Evolutionary conservation across 208 protist species (phyloP).

Genomic region (Crithidia fasciculata): DNA sequence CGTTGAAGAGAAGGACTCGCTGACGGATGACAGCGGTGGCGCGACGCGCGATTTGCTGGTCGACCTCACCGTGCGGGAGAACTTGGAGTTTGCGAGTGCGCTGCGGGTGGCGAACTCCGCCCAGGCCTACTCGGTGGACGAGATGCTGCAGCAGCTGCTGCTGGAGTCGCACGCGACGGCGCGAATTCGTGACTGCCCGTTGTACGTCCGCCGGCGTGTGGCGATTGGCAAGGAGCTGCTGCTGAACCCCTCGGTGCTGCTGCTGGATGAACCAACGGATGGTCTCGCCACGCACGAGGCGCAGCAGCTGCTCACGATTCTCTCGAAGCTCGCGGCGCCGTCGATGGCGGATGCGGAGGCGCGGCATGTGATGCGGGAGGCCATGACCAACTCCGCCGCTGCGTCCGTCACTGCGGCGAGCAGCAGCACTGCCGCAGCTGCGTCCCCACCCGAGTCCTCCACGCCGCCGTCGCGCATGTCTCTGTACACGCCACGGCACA

Average conservation of each 20-base stretch:
- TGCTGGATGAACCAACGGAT: constrained; percentile 56
- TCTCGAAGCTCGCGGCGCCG: constrained; percentile 47
- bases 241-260: constrained; percentile 57
- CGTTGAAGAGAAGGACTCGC: constrained; percentile 15
- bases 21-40: constrained; percentile 13
- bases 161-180: constrained; percentile 30
- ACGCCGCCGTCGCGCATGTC: constrained; percentile 6
- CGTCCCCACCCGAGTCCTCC: not conserved
- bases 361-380: constrained; percentile 23
- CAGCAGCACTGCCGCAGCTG: not conserved
- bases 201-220: constrained; percentile 59
- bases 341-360: constrained; percentile 36
- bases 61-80: constrained; percentile 61
- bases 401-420: not conserved
- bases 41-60: constrained; percentile 29
- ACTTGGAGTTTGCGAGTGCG: constrained; percentile 53
- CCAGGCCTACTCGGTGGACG: constrained; percentile 44
- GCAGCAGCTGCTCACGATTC: constrained; percentile 54
- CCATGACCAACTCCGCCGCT: constrained; percentile 18
- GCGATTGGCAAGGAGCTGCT: constrained; percentile 63
- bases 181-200: constrained; percentile 43
- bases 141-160: constrained; percentile 49
- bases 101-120: constrained; percentile 50
- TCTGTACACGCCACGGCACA: constrained; percentile 28
- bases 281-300: constrained; percentile 69